Evolutionary conservation across 2,329 filamentous ascomycete genomes (phyloP), one percentile per base, ranked within the genome.

Genomic region (Aulographum hederae): DNA sequence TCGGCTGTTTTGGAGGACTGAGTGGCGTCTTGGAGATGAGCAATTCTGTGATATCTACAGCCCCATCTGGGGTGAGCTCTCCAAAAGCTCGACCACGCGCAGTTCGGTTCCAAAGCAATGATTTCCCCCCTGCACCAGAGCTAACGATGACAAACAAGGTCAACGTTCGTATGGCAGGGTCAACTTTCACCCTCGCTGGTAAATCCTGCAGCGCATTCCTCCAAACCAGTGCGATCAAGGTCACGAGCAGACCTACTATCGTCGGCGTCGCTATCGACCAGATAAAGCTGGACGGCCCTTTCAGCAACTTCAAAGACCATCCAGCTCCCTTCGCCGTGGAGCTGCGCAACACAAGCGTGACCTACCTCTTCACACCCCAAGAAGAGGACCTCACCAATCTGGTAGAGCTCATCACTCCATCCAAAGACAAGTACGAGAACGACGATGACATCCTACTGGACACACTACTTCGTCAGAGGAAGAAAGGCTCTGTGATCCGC

Each of bases 21-120:
- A 93, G 85, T 50, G 82, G 84, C 40, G 77, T 98, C 32, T 59
- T 98, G 27, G 91, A 89, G 43, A 69, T 94, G 49, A 80, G 84
- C 38, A 78, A 69, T 36, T 93, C 86, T 0, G 78, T 92, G 39
- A 69, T 43, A 34, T 21, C 25, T 12, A 28, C 33, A 27, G 49
- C 52, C 10, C 38, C 50, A 14, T 41, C 46, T 4, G 50, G 47
- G 18, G 14, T 16, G 29, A 16, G 18, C 43, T 48, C 11, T 45
- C 46, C 23, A 42, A 37, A 13, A 46, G 30, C 32, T 37, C 28
- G 46, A 41, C 39, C 56, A 14, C 57, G 60, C 10, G 67, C 63
- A 25, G 68, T 74, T 4, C 66, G 63, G 37, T 77, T 78, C 38
- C 63, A 68, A 28, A 55, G 61, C 18, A n/a, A n/a, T n/a, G n/a